phyloP scores from a whole-genome alignment of 208 protist species.

The Leishmania mexicana region DNA sequence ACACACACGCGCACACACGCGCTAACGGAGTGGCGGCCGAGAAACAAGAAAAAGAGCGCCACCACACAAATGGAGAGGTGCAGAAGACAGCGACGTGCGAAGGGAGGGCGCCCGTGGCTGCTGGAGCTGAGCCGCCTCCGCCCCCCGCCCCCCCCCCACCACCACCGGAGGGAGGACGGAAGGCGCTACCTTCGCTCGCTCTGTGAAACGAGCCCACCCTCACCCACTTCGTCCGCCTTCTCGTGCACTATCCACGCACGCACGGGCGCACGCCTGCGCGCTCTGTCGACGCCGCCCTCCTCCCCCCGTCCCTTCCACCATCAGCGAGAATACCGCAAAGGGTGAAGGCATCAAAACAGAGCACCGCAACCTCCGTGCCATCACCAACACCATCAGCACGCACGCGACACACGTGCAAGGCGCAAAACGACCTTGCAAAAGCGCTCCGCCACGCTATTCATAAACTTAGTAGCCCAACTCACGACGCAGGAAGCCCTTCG shows the following conservation, averaged over 20 bases:
- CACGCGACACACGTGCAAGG: too few relatives aligned
- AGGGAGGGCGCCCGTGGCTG: not conserved
- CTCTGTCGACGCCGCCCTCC: not conserved
- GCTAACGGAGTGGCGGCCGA: not conserved
- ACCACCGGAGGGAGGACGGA: not conserved
- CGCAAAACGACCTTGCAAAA: not conserved
- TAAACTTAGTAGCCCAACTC: slow-evolving; percentile 80
- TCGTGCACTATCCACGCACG: too few relatives aligned
- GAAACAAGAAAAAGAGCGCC: not conserved
- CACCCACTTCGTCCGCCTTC: not conserved
- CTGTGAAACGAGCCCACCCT: not conserved
- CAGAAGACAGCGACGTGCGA: not conserved
- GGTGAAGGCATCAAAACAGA: not conserved
- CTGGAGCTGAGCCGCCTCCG: not conserved
- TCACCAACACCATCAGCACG: not conserved
- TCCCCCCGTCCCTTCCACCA: not conserved
- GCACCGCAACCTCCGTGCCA: not conserved
- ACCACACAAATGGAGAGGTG: not conserved
- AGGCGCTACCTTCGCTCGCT: not conserved
- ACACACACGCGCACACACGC: slow-evolving; percentile 3
- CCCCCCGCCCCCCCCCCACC: not conserved
- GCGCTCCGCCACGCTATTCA: not conserved
- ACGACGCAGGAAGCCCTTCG: slow-evolving; percentile 82
- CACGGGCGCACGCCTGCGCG: too few relatives aligned
- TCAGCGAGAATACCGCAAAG: not conserved